These are phyloP conservation scores for Ophiosphaerella herpotricha DNA, from an alignment of 2,329 filamentous ascomycete genomes.

Conservation along the genomic window DNA sequence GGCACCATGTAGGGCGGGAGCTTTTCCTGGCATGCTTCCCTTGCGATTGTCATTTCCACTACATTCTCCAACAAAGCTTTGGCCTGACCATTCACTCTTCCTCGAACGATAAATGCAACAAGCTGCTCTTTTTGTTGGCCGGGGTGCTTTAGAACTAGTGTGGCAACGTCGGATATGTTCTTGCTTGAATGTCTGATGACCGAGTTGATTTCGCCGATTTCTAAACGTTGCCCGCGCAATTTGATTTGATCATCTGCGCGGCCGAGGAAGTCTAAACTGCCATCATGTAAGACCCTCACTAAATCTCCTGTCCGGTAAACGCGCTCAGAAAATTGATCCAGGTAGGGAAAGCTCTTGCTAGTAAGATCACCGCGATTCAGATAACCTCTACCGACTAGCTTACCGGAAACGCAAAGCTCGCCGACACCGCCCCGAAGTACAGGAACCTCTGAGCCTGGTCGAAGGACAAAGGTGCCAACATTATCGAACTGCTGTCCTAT, in stretches of 20 bases:
- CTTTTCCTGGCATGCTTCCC: constrained; percentile 66
- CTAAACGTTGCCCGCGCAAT: constrained; percentile 82
- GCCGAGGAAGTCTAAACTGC: constrained; percentile 84
- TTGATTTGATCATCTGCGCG: constrained; percentile 92
- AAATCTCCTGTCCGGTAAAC: constrained; percentile 90
- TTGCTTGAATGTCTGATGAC: constrained; percentile 67
- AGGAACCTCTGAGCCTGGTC: constrained; percentile 68
- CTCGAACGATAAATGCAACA: constrained; percentile 68
- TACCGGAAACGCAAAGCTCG: constrained; percentile 86
- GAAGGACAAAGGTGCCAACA: constrained; percentile 80
- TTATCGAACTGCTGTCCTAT: constrained; percentile 88
- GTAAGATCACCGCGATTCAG: constrained; percentile 81
- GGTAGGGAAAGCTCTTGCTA: constrained; percentile 70
- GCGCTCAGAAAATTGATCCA: constrained; percentile 53
- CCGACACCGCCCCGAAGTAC: constrained; percentile 80
- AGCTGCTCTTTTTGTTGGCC: constrained; percentile 80
- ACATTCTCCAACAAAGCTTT: constrained; percentile 25
- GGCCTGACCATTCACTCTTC: constrained; percentile 17
- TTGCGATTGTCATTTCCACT: constrained; percentile 26
- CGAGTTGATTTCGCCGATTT: constrained; percentile 90
- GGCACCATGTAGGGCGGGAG: constrained; percentile 91
- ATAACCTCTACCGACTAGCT: constrained; percentile 87
- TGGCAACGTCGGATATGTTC: constrained; percentile 71
- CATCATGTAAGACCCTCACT: constrained; percentile 78
- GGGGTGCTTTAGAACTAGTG: constrained; percentile 73